A percentile compares a stretch with the other conserved stretches of the same genome.
Conservation (phyloP, 345 rosid genomes). For the Litchi chinensis region DNA sequence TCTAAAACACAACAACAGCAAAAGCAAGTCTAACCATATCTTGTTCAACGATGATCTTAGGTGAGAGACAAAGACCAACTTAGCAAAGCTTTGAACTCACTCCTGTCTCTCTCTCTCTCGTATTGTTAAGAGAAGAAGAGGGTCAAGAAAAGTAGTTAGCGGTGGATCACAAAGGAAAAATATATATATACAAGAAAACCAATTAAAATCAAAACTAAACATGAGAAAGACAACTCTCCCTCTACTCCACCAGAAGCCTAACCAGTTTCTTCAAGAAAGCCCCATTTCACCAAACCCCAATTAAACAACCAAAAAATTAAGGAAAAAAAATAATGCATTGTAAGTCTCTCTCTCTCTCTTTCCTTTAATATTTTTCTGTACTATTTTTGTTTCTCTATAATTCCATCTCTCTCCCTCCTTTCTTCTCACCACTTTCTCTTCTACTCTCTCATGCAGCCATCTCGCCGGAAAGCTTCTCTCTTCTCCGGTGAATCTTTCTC, state of each 20-base stretch:
- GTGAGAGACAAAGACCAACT: conserved; percentile 35
- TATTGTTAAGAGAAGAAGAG: background rate
- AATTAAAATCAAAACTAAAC: background rate
- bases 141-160: conserved; percentile 35
- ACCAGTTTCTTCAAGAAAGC: conserved; percentile 50
- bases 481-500: conserved; percentile 39
- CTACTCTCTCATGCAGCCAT: conserved; percentile 44
- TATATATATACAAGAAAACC: background rate
- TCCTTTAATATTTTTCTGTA: conserved; percentile 16
- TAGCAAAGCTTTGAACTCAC: conserved; percentile 39
- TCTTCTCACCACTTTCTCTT: conserved; percentile 8
- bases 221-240: conserved; percentile 51
- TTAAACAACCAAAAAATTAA: conserved; percentile 20
- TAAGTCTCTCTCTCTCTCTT: conserved; percentile 2
- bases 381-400: conserved; percentile 30
- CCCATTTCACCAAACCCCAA: conserved; percentile 67
- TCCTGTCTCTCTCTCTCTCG: conserved; percentile 25
- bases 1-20: background rate
- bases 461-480: conserved; percentile 38
- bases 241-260: conserved; percentile 48
- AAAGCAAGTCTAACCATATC: background rate
- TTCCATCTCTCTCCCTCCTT: conserved; percentile 30
- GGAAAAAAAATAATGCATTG: conserved; percentile 6
- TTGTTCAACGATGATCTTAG: background rate
- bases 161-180: background rate